These are phyloP conservation scores for Echeveria elegans DNA, from an alignment of 164 flowering plant species.

Conservation along the genomic window DNA sequence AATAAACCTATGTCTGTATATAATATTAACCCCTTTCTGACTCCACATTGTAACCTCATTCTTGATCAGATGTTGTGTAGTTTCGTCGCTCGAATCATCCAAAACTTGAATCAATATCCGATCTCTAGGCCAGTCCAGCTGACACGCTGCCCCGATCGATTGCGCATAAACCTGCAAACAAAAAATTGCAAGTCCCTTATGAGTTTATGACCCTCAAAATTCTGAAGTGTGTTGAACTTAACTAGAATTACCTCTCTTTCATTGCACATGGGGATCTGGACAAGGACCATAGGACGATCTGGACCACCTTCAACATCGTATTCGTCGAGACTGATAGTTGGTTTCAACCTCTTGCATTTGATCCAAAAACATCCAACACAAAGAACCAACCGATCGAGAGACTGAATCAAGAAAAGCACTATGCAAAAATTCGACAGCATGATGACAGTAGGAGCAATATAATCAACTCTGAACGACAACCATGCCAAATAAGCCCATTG, in stretches of 20 bases:
- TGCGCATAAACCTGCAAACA: slow-evolving; percentile 46
- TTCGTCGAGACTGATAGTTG: slow-evolving; percentile 21
- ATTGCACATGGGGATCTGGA: slow-evolving; percentile 79
- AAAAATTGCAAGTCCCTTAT: neutral
- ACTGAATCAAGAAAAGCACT: slow-evolving; percentile 57
- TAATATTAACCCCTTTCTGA: slow-evolving; percentile 55
- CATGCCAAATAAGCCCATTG: slow-evolving; percentile 52
- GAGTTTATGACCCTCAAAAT: neutral
- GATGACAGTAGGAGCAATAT: slow-evolving; percentile 37
- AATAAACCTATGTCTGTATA: slow-evolving; percentile 51
- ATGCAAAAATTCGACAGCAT: slow-evolving; percentile 46
- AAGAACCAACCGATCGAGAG: slow-evolving; percentile 49
- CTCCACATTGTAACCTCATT: slow-evolving; percentile 47
- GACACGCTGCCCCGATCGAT: slow-evolving; percentile 56
- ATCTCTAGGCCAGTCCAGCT: slow-evolving; percentile 73
- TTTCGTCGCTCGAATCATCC: slow-evolving; percentile 59
- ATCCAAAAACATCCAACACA: slow-evolving; percentile 75
- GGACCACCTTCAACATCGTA: slow-evolving; percentile 38
- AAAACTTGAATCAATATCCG: slow-evolving; percentile 55
- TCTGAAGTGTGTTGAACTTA: neutral
- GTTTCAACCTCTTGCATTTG: slow-evolving; percentile 48
- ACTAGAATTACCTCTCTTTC: slow-evolving; percentile 48
- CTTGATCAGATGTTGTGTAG: slow-evolving; percentile 34
- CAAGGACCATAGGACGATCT: slow-evolving; percentile 58
- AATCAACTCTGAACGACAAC: slow-evolving; percentile 50